Base-by-base conservation (phyloP, 495 filamentous ascomycete species). In the Hypoxylon lenormandii region DNA sequence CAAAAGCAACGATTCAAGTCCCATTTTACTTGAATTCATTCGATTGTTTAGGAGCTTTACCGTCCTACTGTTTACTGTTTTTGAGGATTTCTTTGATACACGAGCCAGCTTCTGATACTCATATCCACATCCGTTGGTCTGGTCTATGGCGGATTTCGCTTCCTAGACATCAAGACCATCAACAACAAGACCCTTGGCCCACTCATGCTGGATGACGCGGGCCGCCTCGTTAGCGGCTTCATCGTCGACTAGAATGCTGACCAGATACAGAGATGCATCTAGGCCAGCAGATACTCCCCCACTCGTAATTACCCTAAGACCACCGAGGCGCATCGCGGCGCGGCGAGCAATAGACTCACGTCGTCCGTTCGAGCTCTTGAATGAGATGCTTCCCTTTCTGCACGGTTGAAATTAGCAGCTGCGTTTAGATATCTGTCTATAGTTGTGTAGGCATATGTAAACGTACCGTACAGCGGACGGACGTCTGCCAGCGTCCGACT, bases 251-350 rank as follows among this genome's bases (percentile, higher is more conserved):
- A 94, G 79, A 54, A 88, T 87, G 78, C 86, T 89, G 49, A 94
- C 89, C 69, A 96, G 79, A 80, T 93, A 92, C 78, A 93, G 78
- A 60, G 86, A 80, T 16, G 91, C 92, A 81, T 96, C 92, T 28
- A 94, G 78, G 63, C 92, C 92, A 74, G 88, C 87, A 64, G 88
- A 89, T 53, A 92, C 81, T 49, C 92, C 92, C 55, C 91, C 91
- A 74, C 83, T 84, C 33, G 92, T 94, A 65, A 96, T 86, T 45
- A 96, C 84, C 64, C 89, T 83, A 73, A 94, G 83, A 15, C 90
- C 88, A 72, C 87, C 86, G 26, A 91, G 82, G 28, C 84, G 83
- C 81, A 92, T 81, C 60, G 85, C 83, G 5, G 86, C 88, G 66
- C 90, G 81, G 33, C 89, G 82, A 61, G 84, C 84, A 76, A 90